Evolutionary conservation across 306 rosid genomes (phyloP), one percentile per base, ranked within the genome.

Genomic region (Inga laurina): DNA sequence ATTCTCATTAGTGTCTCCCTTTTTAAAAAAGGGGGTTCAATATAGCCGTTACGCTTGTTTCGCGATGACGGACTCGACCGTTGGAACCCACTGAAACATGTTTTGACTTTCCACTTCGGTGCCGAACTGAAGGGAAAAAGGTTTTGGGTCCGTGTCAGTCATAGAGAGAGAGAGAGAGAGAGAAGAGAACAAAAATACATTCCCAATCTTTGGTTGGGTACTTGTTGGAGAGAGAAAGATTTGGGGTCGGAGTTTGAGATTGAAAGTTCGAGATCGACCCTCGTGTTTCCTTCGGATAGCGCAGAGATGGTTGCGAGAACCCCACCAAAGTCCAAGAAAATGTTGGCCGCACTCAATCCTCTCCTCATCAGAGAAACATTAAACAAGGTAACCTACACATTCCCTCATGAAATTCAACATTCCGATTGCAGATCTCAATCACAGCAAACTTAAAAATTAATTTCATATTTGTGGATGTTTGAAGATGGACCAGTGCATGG

Each of bases 401-500:
- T 77, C 54, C 49, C 13, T 74, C 22, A 1, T 30, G 22, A 66
- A 34, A 6, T 73, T 73, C 62, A 48, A 48, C 16, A 37, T 69
- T 69, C 49, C 51, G 30, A 41, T 37, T 37, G 49, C 46, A 22
- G 65, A 27, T 24, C 2, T 24, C 34, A 27, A 65, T 65, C 71
- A 32, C 34, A 24, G 13, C 9, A 73, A 46, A 46, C 10, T 15
- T 72, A 2, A 65, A 65, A 30, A 13, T 65, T 32, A 30, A 5
- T 43, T 10, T 39, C 35, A 77, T 19, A 24, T 77, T 62, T 79
- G 3, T 79, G 89, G 82, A 81, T 80, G 24, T 76, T 67, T 88
- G 87, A 87, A 95, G 99, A 94, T 96, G 94, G 97, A 96, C 78
- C 88, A 83, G 46, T 96, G 97, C 78, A 91, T 96, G 97, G 94